Conservation (phyloP, 2,329 filamentous ascomycete species). For the Polychaeton citri region DNA sequence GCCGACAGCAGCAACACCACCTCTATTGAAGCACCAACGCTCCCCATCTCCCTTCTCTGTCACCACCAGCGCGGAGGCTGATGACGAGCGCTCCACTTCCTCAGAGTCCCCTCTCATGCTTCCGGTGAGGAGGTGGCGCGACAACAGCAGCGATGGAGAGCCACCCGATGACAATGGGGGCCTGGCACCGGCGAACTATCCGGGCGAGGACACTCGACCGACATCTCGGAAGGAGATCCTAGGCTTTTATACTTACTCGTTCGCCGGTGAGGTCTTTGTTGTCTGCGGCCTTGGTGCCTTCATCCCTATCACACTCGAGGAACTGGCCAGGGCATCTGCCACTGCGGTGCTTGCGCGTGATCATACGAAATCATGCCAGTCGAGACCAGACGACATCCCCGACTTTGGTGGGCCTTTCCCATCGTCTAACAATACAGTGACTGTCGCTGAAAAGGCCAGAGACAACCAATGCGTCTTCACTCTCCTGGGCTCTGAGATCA, state of each 20-base stretch:
- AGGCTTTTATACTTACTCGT: conserved; percentile 94
- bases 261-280: conserved; percentile 92
- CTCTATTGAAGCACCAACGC: neutral
- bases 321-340: conserved; percentile 62
- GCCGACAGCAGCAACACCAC: neutral
- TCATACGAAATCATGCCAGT: conserved; percentile 58
- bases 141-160: neutral
- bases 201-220: conserved; percentile 73
- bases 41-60: neutral
- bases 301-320: conserved; percentile 89
- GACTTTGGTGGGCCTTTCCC: conserved; percentile 9
- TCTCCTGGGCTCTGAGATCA: conserved; percentile 72
- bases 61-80: conserved; percentile 6
- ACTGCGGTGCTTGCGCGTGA: conserved; percentile 78
- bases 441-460: conserved; percentile 11
- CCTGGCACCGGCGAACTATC: conserved; percentile 43
- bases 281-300: conserved; percentile 84
- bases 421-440: neutral
- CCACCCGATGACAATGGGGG: conserved; percentile 1
- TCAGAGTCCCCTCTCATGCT: conserved; percentile 3
- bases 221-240: conserved; percentile 78
- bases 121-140: neutral
- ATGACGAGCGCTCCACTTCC: conserved; percentile 10
- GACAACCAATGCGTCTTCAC: conserved; percentile 65
- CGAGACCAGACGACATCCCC: conserved; percentile 41